Percentiles rank a stretch among this genome's conserved stretches.
These are phyloP conservation scores for Aspergillus ostianus DNA, from an alignment of 495 filamentous ascomycete genomes.

Conservation along the genomic window DNA sequence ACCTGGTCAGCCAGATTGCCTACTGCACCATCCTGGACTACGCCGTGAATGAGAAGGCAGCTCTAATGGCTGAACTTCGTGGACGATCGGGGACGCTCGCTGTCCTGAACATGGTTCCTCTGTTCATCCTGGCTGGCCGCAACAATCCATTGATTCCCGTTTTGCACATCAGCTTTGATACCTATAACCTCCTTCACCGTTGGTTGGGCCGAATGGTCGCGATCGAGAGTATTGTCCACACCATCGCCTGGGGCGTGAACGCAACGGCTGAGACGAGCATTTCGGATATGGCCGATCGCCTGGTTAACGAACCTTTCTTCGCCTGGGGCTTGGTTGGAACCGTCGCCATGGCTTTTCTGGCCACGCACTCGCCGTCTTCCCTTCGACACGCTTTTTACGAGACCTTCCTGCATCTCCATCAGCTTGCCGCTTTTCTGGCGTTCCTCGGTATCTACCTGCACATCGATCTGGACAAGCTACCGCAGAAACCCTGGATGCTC, in stretches of 20 bases:
- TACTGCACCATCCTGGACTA: constrained; percentile 78
- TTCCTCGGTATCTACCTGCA: constrained; percentile 71
- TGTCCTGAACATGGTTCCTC: constrained; percentile 85
- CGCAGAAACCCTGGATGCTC: constrained; percentile 60
- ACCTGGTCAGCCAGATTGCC: constrained; percentile 71
- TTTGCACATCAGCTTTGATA: constrained; percentile 89
- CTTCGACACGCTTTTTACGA: constrained; percentile 90
- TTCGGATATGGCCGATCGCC: constrained; percentile 54
- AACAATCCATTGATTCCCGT: constrained; percentile 90
- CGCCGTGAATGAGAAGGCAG: constrained; percentile 43
- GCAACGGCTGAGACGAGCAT: constrained; percentile 41
- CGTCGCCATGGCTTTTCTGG: constrained; percentile 59
- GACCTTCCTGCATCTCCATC: constrained; percentile 78
- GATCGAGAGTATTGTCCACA: constrained; percentile 73
- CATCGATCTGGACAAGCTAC: constrained; percentile 57
- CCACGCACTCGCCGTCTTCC: constrained; percentile 69
- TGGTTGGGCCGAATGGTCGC: constrained; percentile 91
- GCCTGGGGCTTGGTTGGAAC: constrained; percentile 51
- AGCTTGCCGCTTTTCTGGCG: constrained; percentile 60
- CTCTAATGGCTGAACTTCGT: constrained; percentile 65
- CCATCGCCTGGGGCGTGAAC: constrained; percentile 64
- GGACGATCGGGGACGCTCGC: constrained; percentile 83
- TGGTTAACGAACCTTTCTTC: constrained; percentile 61
- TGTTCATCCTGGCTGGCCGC: constrained; percentile 82
- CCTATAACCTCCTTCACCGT: constrained; percentile 90